These are phyloP conservation scores for Stagonosporopsis chrysanthemi DNA, from an alignment of 2,329 filamentous ascomycete species.

Conservation along the genomic window DNA sequence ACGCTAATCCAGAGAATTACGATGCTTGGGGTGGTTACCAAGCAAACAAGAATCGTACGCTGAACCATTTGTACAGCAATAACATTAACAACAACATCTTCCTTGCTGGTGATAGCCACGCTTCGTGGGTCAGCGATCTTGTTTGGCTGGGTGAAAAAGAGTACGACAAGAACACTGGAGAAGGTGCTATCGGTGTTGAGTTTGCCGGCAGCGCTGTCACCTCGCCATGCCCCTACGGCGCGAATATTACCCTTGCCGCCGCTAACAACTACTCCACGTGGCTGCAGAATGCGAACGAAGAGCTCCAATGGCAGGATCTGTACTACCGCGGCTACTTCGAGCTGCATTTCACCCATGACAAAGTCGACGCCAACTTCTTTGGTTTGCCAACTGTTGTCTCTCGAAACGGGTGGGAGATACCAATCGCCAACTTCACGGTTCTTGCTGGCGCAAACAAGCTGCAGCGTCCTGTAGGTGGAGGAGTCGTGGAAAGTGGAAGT, in stretches of 20 bases:
- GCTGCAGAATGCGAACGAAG: slow-evolving; percentile 60
- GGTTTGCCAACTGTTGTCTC: slow-evolving; percentile 67
- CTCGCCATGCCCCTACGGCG: slow-evolving; percentile 66
- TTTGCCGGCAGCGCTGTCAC: slow-evolving; percentile 72
- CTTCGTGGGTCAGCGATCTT: slow-evolving; percentile 63
- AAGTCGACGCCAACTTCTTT: slow-evolving; percentile 70
- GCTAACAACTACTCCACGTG: slow-evolving; percentile 55
- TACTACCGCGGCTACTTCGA: slow-evolving; percentile 80
- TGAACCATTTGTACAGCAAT: slow-evolving; percentile 70
- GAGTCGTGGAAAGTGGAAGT: slow-evolving; percentile 63
- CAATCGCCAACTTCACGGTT: slow-evolving; percentile 75
- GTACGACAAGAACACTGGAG: slow-evolving; percentile 51
- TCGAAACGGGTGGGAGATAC: slow-evolving; percentile 69
- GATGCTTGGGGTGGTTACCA: slow-evolving; percentile 72
- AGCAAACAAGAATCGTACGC: slow-evolving; percentile 74
- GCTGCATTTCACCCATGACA: slow-evolving; percentile 61
- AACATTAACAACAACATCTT: slow-evolving; percentile 77
- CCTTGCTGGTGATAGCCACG: slow-evolving; percentile 74
- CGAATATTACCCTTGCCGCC: slow-evolving; percentile 62
- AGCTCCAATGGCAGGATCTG: slow-evolving; percentile 75
- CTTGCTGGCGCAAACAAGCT: slow-evolving; percentile 67
- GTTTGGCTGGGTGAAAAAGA: slow-evolving; percentile 54
- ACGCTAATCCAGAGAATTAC: slow-evolving; percentile 59
- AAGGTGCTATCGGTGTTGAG: slow-evolving; percentile 56
- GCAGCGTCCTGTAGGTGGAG: slow-evolving; percentile 57